These are phyloP conservation scores for Entomortierella chlamydospora DNA, from an alignment of 192 early-diverging fungal genomes.

Conservation along the genomic window DNA sequence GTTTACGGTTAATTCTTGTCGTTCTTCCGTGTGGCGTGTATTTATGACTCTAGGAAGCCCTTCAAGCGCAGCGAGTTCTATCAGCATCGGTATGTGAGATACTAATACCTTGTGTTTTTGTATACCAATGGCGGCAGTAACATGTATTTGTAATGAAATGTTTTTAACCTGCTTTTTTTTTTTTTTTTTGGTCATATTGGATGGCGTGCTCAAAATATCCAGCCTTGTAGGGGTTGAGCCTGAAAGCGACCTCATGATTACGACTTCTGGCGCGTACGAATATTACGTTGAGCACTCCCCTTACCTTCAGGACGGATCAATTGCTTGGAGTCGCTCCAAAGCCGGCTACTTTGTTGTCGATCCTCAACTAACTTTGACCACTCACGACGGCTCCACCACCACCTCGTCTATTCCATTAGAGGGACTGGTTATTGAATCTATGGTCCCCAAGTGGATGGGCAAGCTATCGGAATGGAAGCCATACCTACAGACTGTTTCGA, in stretches of 20 bases:
- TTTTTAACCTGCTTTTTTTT: no score
- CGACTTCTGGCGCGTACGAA: slow-evolving; percentile 84
- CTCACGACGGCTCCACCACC: slow-evolving; percentile 12
- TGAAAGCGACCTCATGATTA: slow-evolving; percentile 70
- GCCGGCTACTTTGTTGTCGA: slow-evolving; percentile 88
- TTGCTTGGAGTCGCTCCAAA: slow-evolving; percentile 49
- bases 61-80: slow-evolving; percentile 43
- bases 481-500: slow-evolving; percentile 75
- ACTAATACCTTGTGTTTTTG: no score
- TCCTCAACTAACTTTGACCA: slow-evolving; percentile 70
- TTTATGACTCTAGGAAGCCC: slow-evolving; percentile 46
- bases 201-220: no score
- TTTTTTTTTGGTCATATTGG: no score
- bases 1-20: neutral
- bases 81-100: slow-evolving; percentile 39
- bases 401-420: slow-evolving; percentile 79
- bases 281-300: slow-evolving; percentile 77
- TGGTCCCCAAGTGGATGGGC: slow-evolving; percentile 98
- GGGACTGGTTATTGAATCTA: slow-evolving; percentile 89
- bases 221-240: slow-evolving; percentile 48
- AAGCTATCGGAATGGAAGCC: slow-evolving; percentile 79
- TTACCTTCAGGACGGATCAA: slow-evolving; percentile 7
- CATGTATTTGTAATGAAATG: no score
- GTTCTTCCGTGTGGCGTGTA: neutral
- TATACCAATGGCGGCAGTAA: no score